Evolutionary conservation across 306 rosid genomes (phyloP).

Genomic region (Dalbergia oliveri): DNA sequence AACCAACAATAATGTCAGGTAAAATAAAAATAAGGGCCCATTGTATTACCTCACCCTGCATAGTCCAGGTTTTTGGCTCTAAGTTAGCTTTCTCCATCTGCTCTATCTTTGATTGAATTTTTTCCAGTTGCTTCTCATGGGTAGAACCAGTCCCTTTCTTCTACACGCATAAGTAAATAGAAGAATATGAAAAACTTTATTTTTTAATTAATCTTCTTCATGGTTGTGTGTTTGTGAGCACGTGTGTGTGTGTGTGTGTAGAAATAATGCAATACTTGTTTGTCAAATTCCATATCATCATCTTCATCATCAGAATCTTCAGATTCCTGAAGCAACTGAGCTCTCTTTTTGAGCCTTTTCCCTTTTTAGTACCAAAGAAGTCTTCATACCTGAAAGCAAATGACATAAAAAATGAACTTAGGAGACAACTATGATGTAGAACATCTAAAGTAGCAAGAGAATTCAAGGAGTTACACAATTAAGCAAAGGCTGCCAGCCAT

Average conservation of each 20-base stretch:
- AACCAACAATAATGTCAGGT: slow-evolving; percentile 3
- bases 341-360: slow-evolving; percentile 52
- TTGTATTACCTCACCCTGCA: slow-evolving; percentile 89
- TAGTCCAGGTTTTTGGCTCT: slow-evolving; percentile 86
- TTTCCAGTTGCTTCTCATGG: slow-evolving; percentile 70
- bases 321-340: slow-evolving; percentile 47
- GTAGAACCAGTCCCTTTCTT: slow-evolving; percentile 67
- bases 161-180: slow-evolving; percentile 40
- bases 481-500: slow-evolving; percentile 1
- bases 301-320: slow-evolving; percentile 55
- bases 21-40: background rate
- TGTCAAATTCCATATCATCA: slow-evolving; percentile 54
- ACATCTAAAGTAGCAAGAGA: slow-evolving; percentile 21
- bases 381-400: slow-evolving; percentile 75
- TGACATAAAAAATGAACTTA: slow-evolving; percentile 31
- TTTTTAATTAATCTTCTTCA: background rate
- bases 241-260: background rate
- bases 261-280: slow-evolving; percentile 44
- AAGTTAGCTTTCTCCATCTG: slow-evolving; percentile 80
- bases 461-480: slow-evolving; percentile 21
- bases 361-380: slow-evolving; percentile 67
- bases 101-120: slow-evolving; percentile 70
- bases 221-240: background rate
- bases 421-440: slow-evolving; percentile 31
- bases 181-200: slow-evolving; percentile 11